Evolutionary conservation across 805 yeast genomes (phyloP), one percentile per base, ranked within the genome.

Genomic region (Citeromyces matritensis): DNA sequence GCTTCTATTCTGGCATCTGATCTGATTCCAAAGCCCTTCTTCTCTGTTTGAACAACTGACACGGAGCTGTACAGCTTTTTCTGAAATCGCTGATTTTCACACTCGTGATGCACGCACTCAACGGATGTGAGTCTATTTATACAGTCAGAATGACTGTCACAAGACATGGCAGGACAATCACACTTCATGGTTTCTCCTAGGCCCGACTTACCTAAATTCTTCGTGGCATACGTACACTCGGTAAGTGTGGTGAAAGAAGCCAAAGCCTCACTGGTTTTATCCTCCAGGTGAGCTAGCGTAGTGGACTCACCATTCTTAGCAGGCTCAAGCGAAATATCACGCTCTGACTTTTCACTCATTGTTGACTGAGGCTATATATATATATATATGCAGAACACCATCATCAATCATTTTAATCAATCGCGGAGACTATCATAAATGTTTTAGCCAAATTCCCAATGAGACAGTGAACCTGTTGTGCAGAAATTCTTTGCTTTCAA

Each of bases 31-130:
- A 69, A 88, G 1, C 98, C 98, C 50, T 88, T 88, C 40, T 60
- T 56, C 34, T 78, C 84, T 1, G 98, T 85, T 39, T 69, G 63
- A 35, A 88, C 72, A n/a, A 91, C 79, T 21, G 81, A 71, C n/a
- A 86, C 76, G 7, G 60, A 43, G 1, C 95, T 81, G 49, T 78
- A 82, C 49, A 77, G 69, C 35, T 62, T 61, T 33, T 63, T 65
- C 52, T 91, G 98, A 49, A 88, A 88, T 35, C 97, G 57, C 50
- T 85, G 95, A 50, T 88, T 88, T 39, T 65, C 73, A 57, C 98
- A 88, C 43, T 67, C 60, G 19, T 62, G 59, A 45, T 77, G 70
- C 3, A 74, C 67, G 66, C 98, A 88, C 53, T 88, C 98, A 30
- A 88, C 85, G 26, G 85, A 79, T 1, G 97, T 91, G 32, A 85